A percentile compares a stretch with the other conserved stretches of the same genome.
Evolutionary conservation across 2,329 filamentous ascomycete species (phyloP).

Genomic region (Aureobasidium sp.): DNA sequence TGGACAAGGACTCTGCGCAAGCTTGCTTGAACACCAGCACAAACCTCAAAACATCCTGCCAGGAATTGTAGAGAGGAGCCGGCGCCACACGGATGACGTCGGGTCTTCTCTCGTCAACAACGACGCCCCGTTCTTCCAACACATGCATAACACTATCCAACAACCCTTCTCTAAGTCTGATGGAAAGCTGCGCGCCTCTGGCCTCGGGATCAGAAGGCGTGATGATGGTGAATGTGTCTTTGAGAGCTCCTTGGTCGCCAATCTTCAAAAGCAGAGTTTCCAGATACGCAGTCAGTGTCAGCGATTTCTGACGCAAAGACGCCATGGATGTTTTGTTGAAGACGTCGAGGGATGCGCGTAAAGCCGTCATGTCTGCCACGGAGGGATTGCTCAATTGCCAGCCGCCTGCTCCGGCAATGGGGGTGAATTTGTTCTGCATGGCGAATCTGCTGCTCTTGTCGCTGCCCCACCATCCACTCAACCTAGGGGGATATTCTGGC

Average conservation of each 20-base stretch:
- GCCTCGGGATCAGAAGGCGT: slow-evolving; percentile 62
- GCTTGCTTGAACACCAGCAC: slow-evolving; percentile 46
- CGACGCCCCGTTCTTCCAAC: slow-evolving; percentile 61
- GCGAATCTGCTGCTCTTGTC: slow-evolving; percentile 70
- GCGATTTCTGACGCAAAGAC: slow-evolving; percentile 61
- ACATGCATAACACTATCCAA: slow-evolving; percentile 60
- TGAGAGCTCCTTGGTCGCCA: background rate
- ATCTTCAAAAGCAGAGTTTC: slow-evolving; percentile 54
- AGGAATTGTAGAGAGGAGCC: slow-evolving; percentile 76
- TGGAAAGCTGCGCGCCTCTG: slow-evolving; percentile 71
- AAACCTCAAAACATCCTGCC: slow-evolving; percentile 63
- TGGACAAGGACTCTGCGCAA: slow-evolving; percentile 27
- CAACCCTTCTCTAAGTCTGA: slow-evolving; percentile 60
- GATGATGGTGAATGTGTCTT: slow-evolving; percentile 45
- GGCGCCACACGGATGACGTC: slow-evolving; percentile 80
- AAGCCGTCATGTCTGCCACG: slow-evolving; percentile 68
- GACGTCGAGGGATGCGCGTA: slow-evolving; percentile 65
- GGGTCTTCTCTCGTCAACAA: slow-evolving; percentile 78
- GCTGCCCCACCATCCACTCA: slow-evolving; percentile 83
- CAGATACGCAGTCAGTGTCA: slow-evolving; percentile 69
- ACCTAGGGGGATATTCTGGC: slow-evolving; percentile 52
- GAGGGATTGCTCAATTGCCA: slow-evolving; percentile 83
- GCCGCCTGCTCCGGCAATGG: slow-evolving; percentile 69
- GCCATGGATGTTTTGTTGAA: slow-evolving; percentile 66
- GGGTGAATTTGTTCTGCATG: slow-evolving; percentile 76